Evolutionary conservation across 2,329 filamentous ascomycete genomes (phyloP).

Genomic region (Trichothecium roseum): DNA sequence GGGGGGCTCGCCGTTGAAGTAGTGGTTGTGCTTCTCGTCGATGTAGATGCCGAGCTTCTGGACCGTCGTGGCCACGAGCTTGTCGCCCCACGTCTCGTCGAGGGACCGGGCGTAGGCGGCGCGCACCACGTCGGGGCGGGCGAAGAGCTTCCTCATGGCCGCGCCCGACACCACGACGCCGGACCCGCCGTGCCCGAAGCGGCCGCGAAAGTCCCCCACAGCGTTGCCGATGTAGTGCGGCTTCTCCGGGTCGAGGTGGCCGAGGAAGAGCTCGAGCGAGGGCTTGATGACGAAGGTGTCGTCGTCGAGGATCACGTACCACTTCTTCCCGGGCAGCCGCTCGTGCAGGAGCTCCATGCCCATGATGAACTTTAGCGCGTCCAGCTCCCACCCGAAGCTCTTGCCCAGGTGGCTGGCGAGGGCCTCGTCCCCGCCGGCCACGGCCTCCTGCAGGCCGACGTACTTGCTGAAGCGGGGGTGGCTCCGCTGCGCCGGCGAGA

Average conservation of each 20-base stretch:
- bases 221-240: conserved; percentile 46
- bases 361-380: conserved; percentile 44
- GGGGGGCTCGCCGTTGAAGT: conserved; percentile 47
- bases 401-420: conserved; percentile 25
- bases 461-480: conserved; percentile 31
- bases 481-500: conserved; percentile 13
- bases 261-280: conserved; percentile 35
- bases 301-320: conserved; percentile 49
- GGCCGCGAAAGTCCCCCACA: conserved; percentile 42
- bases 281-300: conserved; percentile 44
- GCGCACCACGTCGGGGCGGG: conserved; percentile 28
- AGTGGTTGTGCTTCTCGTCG: conserved; percentile 40
- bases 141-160: conserved; percentile 36
- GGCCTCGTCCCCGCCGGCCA: conserved; percentile 25
- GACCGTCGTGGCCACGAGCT: conserved; percentile 40
- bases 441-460: conserved; percentile 23
- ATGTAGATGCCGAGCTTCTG: conserved; percentile 44
- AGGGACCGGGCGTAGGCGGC: conserved; percentile 36
- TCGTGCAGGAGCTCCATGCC: conserved; percentile 41
- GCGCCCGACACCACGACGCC: conserved; percentile 40
- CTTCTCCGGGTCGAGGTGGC: conserved; percentile 34
- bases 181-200: conserved; percentile 48
- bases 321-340: conserved; percentile 42
- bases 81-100: conserved; percentile 42
- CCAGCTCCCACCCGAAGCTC: conserved; percentile 36